Evolutionary conservation across 1,284 basidiomycete species (phyloP).

Genomic region (Ceratobasidium sp.): DNA sequence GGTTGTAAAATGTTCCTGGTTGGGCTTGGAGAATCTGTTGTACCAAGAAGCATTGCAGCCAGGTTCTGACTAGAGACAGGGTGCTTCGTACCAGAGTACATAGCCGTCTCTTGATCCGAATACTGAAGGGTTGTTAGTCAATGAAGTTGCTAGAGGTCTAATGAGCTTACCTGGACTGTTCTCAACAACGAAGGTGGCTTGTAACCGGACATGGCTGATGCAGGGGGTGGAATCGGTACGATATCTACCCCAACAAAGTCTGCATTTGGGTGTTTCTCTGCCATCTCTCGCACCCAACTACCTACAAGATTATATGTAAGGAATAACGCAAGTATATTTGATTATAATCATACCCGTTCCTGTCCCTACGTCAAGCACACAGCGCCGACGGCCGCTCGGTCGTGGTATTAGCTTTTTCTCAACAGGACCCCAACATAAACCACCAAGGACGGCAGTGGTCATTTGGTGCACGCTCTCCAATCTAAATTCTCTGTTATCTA

Average conservation of each 20-base stretch:
- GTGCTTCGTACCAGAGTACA: constrained; percentile 18
- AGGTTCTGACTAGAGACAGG: constrained; percentile 6
- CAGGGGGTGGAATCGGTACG: constrained; percentile 38
- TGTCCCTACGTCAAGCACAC: constrained; percentile 40
- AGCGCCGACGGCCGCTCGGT: constrained; percentile 32
- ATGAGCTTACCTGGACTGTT: constrained; percentile 27
- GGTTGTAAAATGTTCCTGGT: not conserved
- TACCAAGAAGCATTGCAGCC: constrained; percentile 13
- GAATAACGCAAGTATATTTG: not conserved
- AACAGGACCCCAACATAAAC: constrained; percentile 39
- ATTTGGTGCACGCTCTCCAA: constrained; percentile 40
- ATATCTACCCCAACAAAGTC: constrained; percentile 41
- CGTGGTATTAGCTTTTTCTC: constrained; percentile 38
- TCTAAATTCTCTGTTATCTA: constrained; percentile 4
- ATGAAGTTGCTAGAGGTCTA: not conserved
- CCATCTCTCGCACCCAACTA: constrained; percentile 42
- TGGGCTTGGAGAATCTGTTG: not conserved
- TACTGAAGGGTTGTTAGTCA: constrained; percentile 6
- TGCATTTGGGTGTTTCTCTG: constrained; percentile 31
- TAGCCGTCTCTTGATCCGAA: not conserved
- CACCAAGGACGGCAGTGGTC: constrained; percentile 40
- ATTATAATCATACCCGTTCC: constrained; percentile 18
- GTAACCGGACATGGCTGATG: constrained; percentile 19
- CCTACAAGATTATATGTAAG: constrained; percentile 3
- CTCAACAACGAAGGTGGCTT: not conserved